A percentile compares a stretch with the other conserved stretches of the same genome.
phyloP scores from a whole-genome alignment of 2,329 filamentous ascomycete genomes.

The Botryotinia globosa region DNA sequence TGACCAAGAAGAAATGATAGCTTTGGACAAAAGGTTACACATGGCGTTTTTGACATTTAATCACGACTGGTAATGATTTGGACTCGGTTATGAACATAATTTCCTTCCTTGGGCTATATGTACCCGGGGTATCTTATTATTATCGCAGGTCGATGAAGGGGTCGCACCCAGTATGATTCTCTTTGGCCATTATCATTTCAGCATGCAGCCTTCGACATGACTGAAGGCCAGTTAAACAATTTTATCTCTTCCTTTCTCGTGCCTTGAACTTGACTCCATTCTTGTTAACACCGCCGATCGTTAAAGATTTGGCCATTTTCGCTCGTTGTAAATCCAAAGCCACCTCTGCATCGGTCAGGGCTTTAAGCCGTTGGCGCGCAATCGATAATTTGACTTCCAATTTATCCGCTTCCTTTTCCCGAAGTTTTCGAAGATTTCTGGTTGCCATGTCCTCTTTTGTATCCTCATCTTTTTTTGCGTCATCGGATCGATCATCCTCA shows the following conservation, averaged over 20 bases:
- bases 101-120: constrained; percentile 12
- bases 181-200: constrained; percentile 22
- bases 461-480: constrained; percentile 22
- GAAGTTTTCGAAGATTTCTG: constrained; percentile 42
- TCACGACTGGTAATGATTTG: constrained; percentile 18
- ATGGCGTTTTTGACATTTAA: constrained; percentile 19
- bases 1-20: constrained; percentile 44
- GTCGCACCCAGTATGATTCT: constrained; percentile 3
- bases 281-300: constrained; percentile 57
- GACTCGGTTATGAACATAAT: constrained; percentile 8
- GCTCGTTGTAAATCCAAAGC: constrained; percentile 57
- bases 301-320: constrained; percentile 64
- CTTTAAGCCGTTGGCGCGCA: constrained; percentile 53
- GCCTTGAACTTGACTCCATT: constrained; percentile 62
- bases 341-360: constrained; percentile 54
- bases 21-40: constrained; percentile 31
- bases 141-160: constrained; percentile 20
- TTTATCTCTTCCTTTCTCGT: constrained; percentile 55
- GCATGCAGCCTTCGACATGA: constrained; percentile 35
- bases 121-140: constrained; percentile 19
- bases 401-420: constrained; percentile 47
- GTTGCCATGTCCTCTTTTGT: constrained; percentile 30
- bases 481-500: constrained; percentile 24
- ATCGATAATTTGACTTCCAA: constrained; percentile 49
- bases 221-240: constrained; percentile 31